Evolutionary conservation across 2,329 filamentous ascomycete species (phyloP), one percentile per base, ranked within the genome.

Genomic region (Lasiodiplodia theobromae): DNA sequence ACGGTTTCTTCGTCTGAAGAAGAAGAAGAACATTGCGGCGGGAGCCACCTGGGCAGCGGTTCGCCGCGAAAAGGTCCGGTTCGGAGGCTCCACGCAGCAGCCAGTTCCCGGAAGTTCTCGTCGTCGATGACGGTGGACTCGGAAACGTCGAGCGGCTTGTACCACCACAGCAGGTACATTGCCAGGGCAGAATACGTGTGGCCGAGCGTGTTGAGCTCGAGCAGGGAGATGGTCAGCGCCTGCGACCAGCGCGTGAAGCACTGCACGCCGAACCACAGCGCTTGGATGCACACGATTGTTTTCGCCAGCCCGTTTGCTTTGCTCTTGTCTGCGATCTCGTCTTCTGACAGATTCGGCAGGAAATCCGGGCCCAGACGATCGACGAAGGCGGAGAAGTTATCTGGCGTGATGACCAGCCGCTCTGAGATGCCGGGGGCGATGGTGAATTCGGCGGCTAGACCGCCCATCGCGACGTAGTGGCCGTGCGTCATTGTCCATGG

Each of bases 201-300:
- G 6, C 21, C 57, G 7, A 62, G 21, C 1, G 37, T 47, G 14
- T 25, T 62, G 18, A 38, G n/a, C 34, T 47, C 37, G 8, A 62
- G 21, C 11, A 94, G 77, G 18, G 87, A 85, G 7, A 78, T 69
- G 0, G 77, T 73, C 2, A 78, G 68, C 4, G 70, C 47, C 28
- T 68, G 58, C 6, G 67, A 64, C 6, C 76, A 62, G 16, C 77
- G 72, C 18, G 69, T 72, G 14, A 77, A 68, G 12, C 72, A 71
- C 68, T 79, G 75, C 11, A 75, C 40, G 25, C 77, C 72, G 71
- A 80, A 74, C 76, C 76, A 80, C 72, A 69, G 69, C 2, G 73
- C 74, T 56, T 78, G 75, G 1, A 76, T 34, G 34, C 73, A 71
- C 10, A 74, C 72, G 12, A 77, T 58, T 21, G 69, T 62, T 62